Evolutionary conservation across 2,329 filamentous ascomycete species (phyloP).

Genomic region (Xylaria sp.): DNA sequence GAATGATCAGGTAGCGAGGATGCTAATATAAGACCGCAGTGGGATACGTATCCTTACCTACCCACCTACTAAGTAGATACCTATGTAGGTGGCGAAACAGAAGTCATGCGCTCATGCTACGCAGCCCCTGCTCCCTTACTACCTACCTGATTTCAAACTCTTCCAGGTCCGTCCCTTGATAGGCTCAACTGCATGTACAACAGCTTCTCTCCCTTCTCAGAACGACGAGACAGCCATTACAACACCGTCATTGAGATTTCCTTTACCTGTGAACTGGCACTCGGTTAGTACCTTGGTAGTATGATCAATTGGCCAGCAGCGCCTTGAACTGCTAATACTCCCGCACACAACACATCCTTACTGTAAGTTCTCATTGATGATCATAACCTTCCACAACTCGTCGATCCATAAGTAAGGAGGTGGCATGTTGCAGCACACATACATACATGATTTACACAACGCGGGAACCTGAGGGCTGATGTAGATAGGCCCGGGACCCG

Average conservation of each 20-base stretch:
- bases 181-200: too few species aligned
- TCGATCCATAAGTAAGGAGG: too few species aligned
- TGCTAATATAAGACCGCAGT: background rate
- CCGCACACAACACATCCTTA: background rate
- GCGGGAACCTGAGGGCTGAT: background rate
- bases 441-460: background rate
- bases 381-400: background rate
- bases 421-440: background rate
- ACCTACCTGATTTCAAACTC: too few species aligned
- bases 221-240: too few species aligned
- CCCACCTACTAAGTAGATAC: too few species aligned
- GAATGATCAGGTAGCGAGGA: background rate
- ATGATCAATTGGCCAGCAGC: background rate
- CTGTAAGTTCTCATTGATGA: background rate
- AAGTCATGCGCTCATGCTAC: conserved; percentile 6
- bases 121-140: too few species aligned
- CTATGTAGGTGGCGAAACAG: conserved; percentile 4
- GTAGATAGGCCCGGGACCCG: too few species aligned
- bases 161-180: too few species aligned
- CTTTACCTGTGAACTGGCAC: too few species aligned
- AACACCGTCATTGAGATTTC: too few species aligned
- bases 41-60: background rate
- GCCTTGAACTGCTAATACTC: background rate
- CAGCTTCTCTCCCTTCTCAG: too few species aligned
- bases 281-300: background rate